A percentile compares a stretch with the other conserved stretches of the same genome.
phyloP scores from a whole-genome alignment of 768 basidiomycete species.

The Butyriboletus loyo region DNA sequence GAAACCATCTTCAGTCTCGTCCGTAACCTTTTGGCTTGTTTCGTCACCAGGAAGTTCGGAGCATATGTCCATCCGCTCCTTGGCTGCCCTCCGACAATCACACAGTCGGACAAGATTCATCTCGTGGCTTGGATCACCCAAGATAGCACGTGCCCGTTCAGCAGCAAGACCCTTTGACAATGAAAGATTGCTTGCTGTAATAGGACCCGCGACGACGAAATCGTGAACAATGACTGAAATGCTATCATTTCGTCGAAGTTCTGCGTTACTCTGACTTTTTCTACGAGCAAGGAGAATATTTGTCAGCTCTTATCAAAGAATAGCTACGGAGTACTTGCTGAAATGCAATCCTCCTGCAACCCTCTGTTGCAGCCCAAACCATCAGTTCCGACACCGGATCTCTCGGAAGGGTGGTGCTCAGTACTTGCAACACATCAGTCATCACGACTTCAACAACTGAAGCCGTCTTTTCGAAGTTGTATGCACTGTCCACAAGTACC shows the following conservation, averaged over 20 bases:
- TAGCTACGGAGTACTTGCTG: conserved; percentile 35
- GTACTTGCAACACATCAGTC: conserved; percentile 58
- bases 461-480: conserved; percentile 66
- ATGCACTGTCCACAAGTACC: conserved; percentile 75
- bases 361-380: conserved; percentile 58
- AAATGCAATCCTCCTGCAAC: conserved; percentile 52
- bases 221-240: conserved; percentile 61
- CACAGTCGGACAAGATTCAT: conserved; percentile 44
- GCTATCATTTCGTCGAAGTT: conserved; percentile 46
- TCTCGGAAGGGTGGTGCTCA: conserved; percentile 56
- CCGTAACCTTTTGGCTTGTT: conserved; percentile 28
- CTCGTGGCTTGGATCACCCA: conserved; percentile 47
- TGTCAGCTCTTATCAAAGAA: conserved; percentile 1
- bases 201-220: conserved; percentile 52
- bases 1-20: conserved; percentile 52
- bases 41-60: conserved; percentile 18
- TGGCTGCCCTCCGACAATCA: conserved; percentile 32
- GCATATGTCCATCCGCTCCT: conserved; percentile 14
- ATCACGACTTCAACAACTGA: conserved; percentile 60
- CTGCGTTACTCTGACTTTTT: conserved; percentile 43
- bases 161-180: conserved; percentile 70
- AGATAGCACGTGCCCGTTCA: conserved; percentile 53
- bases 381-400: conserved; percentile 75
- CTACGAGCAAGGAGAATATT: conserved; percentile 19
- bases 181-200: conserved; percentile 52